Conservation (phyloP, 129 eudicot species). For the Flaveria brownii region DNA sequence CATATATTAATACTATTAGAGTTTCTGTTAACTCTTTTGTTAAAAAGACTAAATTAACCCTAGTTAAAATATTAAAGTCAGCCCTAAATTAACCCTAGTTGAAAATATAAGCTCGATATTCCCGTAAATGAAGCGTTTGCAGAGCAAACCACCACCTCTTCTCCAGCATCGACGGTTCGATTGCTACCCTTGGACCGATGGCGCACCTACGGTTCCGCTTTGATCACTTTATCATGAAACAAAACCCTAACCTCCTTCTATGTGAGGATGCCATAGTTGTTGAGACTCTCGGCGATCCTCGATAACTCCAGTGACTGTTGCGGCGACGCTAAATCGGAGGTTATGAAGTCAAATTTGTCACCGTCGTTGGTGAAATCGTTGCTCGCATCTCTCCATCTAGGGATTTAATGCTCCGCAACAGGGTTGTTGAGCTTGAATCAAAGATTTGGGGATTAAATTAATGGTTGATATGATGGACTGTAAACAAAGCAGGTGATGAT, state of each 20-base stretch:
- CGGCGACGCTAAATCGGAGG: slow-evolving; percentile 28
- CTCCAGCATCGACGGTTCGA: neutral
- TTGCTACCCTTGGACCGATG: slow-evolving; percentile 19
- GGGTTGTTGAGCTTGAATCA: slow-evolving; percentile 11
- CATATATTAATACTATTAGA: no score
- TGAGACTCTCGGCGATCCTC: slow-evolving; percentile 35
- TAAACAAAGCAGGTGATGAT: slow-evolving; percentile 31
- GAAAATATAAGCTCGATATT: slow-evolving; percentile 21
- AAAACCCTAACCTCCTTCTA: slow-evolving; percentile 40
- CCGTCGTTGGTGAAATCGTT: slow-evolving; percentile 32
- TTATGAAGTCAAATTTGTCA: neutral
- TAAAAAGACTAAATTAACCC: no score
- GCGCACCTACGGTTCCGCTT: slow-evolving; percentile 26
- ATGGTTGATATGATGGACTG: slow-evolving; percentile 1
- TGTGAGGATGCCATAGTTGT: slow-evolving; percentile 34
- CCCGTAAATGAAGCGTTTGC: slow-evolving; percentile 29
- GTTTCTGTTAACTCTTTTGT: no score
- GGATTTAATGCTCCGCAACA: slow-evolving; percentile 17
- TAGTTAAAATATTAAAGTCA: no score
- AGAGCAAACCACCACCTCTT: slow-evolving; percentile 33
- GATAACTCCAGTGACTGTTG: slow-evolving; percentile 35
- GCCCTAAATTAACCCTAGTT: no score
- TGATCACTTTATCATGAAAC: slow-evolving; percentile 38
- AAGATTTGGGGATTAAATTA: slow-evolving; percentile 6
- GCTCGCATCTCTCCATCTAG: slow-evolving; percentile 40